Conservation (phyloP, 345 rosid species). For the Populus tremula region DNA sequence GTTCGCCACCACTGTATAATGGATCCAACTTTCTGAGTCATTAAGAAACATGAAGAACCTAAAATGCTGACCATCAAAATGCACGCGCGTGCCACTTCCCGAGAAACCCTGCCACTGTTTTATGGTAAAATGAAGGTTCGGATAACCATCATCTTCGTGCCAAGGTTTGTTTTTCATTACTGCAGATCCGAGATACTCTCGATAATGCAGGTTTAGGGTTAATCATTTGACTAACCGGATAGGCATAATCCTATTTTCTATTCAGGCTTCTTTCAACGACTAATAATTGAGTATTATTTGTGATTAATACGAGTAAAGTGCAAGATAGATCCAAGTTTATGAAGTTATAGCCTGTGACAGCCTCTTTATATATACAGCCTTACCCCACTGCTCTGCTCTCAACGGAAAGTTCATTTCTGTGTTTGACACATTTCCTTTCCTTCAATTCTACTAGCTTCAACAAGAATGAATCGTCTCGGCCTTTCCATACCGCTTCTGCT, state of each 20-base stretch:
- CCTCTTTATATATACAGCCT: constrained; percentile 11
- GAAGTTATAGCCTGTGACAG: constrained; percentile 12
- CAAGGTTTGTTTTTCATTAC: background rate
- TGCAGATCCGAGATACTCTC: background rate
- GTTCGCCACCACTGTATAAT: background rate
- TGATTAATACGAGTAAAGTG: constrained; percentile 18
- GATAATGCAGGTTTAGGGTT: constrained; percentile 5
- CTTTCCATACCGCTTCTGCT: constrained; percentile 9
- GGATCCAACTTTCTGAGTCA: background rate
- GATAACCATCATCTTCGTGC: background rate
- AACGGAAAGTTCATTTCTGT: background rate
- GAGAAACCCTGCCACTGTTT: background rate
- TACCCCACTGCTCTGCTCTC: background rate
- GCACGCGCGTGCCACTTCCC: constrained; percentile 8
- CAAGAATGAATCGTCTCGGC: constrained; percentile 26
- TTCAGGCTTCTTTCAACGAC: background rate
- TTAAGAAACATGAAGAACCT: background rate
- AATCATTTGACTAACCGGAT: constrained; percentile 9
- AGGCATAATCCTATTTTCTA: background rate
- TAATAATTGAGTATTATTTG: constrained; percentile 6
- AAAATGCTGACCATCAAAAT: background rate
- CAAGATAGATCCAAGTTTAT: background rate
- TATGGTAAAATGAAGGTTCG: background rate
- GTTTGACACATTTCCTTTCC: background rate
- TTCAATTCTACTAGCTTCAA: background rate